phyloP scores from a whole-genome alignment of 208 protist genomes.

The Leptomonas seymouri region DNA sequence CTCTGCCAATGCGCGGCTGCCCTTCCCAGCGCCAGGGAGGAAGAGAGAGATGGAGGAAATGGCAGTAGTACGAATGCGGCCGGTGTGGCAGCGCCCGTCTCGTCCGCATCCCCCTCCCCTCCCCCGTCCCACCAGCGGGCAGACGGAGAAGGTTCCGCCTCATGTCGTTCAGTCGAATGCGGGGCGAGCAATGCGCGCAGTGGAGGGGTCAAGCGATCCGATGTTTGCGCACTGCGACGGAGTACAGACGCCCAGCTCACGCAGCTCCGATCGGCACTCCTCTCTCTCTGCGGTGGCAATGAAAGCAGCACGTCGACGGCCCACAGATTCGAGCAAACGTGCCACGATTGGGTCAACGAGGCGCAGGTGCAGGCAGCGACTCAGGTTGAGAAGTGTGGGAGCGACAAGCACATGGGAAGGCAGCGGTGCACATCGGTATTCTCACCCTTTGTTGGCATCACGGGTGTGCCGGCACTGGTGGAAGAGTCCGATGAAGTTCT shows the following conservation, averaged over 20 bases:
- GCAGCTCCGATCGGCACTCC: background rate
- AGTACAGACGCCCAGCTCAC: background rate
- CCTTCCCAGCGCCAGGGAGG: too few relatives aligned
- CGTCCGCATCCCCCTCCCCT: too few relatives aligned
- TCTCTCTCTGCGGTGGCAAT: background rate
- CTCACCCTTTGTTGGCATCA: constrained; percentile 13
- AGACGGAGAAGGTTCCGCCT: too few relatives aligned
- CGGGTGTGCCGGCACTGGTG: background rate
- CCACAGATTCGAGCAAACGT: background rate
- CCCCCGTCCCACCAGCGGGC: too few relatives aligned
- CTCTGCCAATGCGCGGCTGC: constrained; percentile 8
- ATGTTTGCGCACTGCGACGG: background rate
- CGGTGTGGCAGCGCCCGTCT: too few relatives aligned
- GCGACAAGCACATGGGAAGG: background rate
- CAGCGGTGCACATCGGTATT: background rate
- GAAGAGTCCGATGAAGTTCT: constrained; percentile 9
- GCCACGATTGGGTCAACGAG: background rate
- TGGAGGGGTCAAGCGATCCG: background rate
- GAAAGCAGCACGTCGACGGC: too few relatives aligned
- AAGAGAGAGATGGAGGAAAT: too few relatives aligned
- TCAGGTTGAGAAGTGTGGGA: background rate
- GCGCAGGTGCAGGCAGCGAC: background rate
- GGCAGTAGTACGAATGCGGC: background rate
- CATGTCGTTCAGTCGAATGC: too few relatives aligned
- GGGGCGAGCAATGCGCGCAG: too few relatives aligned